Evolutionary conservation across 2,329 filamentous ascomycete genomes (phyloP), one percentile per base, ranked within the genome.

Genomic region (Cordyceps pruinosa): DNA sequence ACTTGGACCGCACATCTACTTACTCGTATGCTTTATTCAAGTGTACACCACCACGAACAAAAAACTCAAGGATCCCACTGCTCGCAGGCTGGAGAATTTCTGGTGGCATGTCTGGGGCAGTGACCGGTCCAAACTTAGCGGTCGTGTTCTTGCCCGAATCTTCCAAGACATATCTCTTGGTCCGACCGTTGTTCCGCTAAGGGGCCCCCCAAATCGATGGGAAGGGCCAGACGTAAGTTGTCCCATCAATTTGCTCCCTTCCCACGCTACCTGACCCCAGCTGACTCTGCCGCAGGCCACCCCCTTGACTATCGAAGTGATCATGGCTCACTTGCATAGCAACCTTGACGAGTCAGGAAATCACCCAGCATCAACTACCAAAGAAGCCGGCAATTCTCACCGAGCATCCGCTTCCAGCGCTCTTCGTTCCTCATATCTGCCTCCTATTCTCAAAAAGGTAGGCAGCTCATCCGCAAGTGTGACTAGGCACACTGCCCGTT

Each of bases 31-130:
- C 23, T 12, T 42, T 25, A 21, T 17, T 28, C 44, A 61, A 85
- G 83, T 83, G 5, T 86, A 85, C 63, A 83, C 82, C 12, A 82
- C 77, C 30, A 85, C 81, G 17, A 79, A 80, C 60, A 79, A 80
- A 63, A 77, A 77, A 62, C 74, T 85, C 32, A 74, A 77, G 59
- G 82, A 86, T 62, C 83, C 83, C n/a, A 85, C 81, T 3, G 81
- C 82, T 28, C 79, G 78, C 58, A 80, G 83, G 19, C 70, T 85
- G 21, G 83, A 86, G 65, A 82, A 85, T 63, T 84, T 85, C 62
- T 86, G 83, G 83, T 85, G 82, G 78, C 82, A 85, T 64, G 80
- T 86, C 55, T 82, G 81, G 76, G 82, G 82, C 34, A 85, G 83
- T 62, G 72, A 83, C 61, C 73, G 78, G 28, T 75, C 78, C 34